These are phyloP conservation scores for Croton setiger DNA, from an alignment of 441 rosid species.

Conservation along the genomic window DNA sequence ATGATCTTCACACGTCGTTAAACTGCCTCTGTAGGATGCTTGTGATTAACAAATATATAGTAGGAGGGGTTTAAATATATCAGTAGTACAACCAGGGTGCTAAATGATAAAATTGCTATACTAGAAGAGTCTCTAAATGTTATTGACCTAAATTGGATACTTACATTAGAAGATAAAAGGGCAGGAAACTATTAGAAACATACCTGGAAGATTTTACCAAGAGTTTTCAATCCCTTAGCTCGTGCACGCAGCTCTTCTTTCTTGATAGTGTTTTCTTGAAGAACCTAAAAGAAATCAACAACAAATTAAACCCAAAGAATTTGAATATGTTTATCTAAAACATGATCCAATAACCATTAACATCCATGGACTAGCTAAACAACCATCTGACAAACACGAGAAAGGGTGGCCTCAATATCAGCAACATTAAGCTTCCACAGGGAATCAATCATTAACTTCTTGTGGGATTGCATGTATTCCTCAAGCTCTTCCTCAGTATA, in stretches of 20 bases:
- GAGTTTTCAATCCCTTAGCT: constrained; percentile 90
- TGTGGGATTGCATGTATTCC: constrained; percentile 76
- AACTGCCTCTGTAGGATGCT: too few relatives aligned
- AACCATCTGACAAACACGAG: constrained; percentile 96
- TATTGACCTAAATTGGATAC: neutral
- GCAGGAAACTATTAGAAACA: neutral
- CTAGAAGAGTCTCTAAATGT: too few relatives aligned
- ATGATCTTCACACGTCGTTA: too few relatives aligned
- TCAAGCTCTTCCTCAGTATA: constrained; percentile 88
- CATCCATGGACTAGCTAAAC: constrained; percentile 30
- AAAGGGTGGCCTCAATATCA: constrained; percentile 95
- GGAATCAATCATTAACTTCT: constrained; percentile 93
- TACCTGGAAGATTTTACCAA: constrained; percentile 96
- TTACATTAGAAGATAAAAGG: neutral
- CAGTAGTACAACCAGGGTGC: too few relatives aligned
- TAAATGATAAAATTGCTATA: too few relatives aligned
- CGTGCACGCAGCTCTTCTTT: constrained; percentile 88
- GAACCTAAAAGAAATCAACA: constrained; percentile 55
- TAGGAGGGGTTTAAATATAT: too few relatives aligned
- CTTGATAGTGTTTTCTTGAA: constrained; percentile 77
- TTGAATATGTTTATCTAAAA: neutral
- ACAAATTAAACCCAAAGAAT: constrained; percentile 27
- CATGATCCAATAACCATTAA: constrained; percentile 20
- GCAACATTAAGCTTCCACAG: constrained; percentile 97
- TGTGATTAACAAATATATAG: too few relatives aligned